phyloP scores from a whole-genome alignment of 495 filamentous ascomycete genomes.

The Xylaria nigripes region DNA sequence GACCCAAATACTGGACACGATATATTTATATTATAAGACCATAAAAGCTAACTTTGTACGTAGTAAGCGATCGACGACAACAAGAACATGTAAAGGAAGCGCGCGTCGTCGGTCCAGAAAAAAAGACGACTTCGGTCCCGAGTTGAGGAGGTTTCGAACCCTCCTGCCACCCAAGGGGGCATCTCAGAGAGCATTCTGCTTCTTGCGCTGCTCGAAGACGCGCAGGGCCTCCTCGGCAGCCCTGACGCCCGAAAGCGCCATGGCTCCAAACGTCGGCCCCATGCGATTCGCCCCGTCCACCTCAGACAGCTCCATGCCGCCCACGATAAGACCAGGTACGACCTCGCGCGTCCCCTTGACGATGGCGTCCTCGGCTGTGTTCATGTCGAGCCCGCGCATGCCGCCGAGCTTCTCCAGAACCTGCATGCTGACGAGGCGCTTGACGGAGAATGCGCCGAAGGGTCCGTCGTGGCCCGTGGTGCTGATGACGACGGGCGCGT shows the following conservation, averaged over 20 bases:
- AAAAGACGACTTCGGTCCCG: too few relatives aligned
- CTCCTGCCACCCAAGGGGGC: too few relatives aligned
- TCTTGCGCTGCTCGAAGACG: slow-evolving; percentile 69
- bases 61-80: too few relatives aligned
- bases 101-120: too few relatives aligned
- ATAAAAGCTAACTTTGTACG: too few relatives aligned
- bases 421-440: slow-evolving; percentile 76
- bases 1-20: too few relatives aligned
- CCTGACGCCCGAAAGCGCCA: slow-evolving; percentile 78
- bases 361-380: slow-evolving; percentile 79
- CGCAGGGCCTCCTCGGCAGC: slow-evolving; percentile 75
- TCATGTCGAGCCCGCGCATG: slow-evolving; percentile 90
- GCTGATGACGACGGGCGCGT: slow-evolving; percentile 73
- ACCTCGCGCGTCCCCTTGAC: slow-evolving; percentile 84
- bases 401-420: slow-evolving; percentile 73
- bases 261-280: slow-evolving; percentile 50
- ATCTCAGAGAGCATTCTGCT: slow-evolving; percentile 21
- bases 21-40: too few relatives aligned
- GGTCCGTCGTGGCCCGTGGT: slow-evolving; percentile 89
- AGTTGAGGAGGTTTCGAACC: too few relatives aligned
- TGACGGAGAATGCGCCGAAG: slow-evolving; percentile 82
- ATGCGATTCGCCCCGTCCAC: slow-evolving; percentile 84
- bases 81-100: too few relatives aligned
- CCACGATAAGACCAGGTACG: slow-evolving; percentile 78
- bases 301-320: slow-evolving; percentile 88